These are phyloP conservation scores for Suillus hirtellus DNA, from an alignment of 768 basidiomycete species.

Conservation along the genomic window DNA sequence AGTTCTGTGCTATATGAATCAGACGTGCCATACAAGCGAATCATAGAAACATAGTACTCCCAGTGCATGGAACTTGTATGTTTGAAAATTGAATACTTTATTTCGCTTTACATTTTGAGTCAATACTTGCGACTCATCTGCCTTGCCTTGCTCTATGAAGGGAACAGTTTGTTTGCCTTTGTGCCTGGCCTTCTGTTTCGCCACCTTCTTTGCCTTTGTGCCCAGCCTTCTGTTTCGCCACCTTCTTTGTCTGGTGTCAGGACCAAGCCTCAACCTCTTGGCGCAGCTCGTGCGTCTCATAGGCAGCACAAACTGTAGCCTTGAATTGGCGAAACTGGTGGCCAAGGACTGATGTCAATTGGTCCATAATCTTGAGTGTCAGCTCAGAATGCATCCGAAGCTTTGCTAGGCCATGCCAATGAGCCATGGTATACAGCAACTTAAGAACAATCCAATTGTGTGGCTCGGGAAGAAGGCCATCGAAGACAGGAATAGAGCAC, in stretches of 20 bases:
- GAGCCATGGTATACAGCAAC: constrained; percentile 5
- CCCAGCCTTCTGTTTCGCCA: neutral
- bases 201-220: too few species aligned
- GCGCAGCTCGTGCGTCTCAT: neutral
- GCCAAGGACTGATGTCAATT: fast-evolving
- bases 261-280: neutral
- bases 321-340: neutral
- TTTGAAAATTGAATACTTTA: constrained; percentile 19
- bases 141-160: too few species aligned
- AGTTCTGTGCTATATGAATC: constrained; percentile 37
- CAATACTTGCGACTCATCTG: too few species aligned
- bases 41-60: constrained; percentile 21
- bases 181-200: too few species aligned
- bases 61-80: constrained; percentile 27
- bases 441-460: constrained; percentile 5
- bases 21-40: constrained; percentile 30
- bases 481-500: constrained; percentile 35
- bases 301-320: fast-evolving
- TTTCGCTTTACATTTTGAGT: neutral
- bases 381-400: neutral
- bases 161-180: too few species aligned
- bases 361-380: neutral
- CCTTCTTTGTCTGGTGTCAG: neutral
- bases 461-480: constrained; percentile 23
- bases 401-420: constrained; percentile 18